Conservation (phyloP, 2,329 filamentous ascomycete species). For the Aureobasidium sp. region DNA sequence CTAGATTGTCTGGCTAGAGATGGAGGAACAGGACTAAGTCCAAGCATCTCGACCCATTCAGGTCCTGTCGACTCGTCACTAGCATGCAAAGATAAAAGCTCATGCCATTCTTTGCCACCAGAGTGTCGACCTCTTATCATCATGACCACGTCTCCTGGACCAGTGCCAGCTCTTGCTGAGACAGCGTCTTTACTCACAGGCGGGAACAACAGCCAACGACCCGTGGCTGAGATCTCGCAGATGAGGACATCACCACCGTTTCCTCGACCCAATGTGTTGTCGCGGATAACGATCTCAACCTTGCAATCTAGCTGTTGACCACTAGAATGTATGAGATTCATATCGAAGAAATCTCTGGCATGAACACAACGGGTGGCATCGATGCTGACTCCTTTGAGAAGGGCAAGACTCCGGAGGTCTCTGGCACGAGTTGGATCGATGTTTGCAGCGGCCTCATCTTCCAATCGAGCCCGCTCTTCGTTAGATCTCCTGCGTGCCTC, state of each 20-base stretch:
- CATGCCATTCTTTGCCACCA: conserved; percentile 64
- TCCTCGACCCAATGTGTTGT: conserved; percentile 61
- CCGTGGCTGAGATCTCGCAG: conserved; percentile 73
- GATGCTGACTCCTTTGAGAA: conserved; percentile 63
- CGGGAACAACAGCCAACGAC: conserved; percentile 84
- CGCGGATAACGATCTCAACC: conserved; percentile 78
- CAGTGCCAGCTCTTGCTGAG: conserved; percentile 72
- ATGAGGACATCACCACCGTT: conserved; percentile 81
- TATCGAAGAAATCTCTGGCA: conserved; percentile 82
- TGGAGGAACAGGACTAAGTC: conserved; percentile 56
- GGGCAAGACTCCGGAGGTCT: conserved; percentile 68
- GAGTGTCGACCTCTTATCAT: conserved; percentile 73
- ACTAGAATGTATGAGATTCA: conserved; percentile 79
- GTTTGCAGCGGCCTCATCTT: conserved; percentile 78
- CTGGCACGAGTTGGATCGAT: conserved; percentile 77
- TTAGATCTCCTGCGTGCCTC: conserved; percentile 68
- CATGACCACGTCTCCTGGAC: conserved; percentile 66
- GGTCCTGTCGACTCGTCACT: conserved; percentile 69
- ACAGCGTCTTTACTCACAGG: conserved; percentile 67
- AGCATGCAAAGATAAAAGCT: conserved; percentile 69
- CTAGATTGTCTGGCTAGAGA: conserved; percentile 48
- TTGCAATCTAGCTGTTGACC: conserved; percentile 85
- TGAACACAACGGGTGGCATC: conserved; percentile 74
- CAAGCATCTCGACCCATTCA: conserved; percentile 87
- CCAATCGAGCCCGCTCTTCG: conserved; percentile 64